Evolutionary conservation across 345 rosid genomes (phyloP).

Genomic region (Diplotaxis tenuifolia): DNA sequence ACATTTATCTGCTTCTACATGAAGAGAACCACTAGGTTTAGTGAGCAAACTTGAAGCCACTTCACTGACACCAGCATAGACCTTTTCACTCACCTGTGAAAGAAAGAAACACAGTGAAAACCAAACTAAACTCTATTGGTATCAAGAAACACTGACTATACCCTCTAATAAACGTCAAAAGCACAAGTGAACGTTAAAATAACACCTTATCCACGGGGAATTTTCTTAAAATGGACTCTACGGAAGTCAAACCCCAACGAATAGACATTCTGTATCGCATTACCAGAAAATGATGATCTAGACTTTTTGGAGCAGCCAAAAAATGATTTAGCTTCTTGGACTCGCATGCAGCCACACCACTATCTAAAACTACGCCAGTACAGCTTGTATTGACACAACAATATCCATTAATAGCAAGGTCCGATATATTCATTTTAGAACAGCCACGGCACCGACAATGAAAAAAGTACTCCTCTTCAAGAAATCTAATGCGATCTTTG

Average conservation of each 20-base stretch:
- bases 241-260: neutral
- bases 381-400: conserved; percentile 54
- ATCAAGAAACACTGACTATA: neutral
- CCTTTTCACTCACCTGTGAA: conserved; percentile 40
- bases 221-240: neutral
- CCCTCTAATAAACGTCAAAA: neutral
- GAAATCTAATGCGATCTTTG: conserved; percentile 63
- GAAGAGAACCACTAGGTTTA: conserved; percentile 27
- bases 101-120: conserved; percentile 13
- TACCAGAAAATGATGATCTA: conserved; percentile 48
- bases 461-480: conserved; percentile 72
- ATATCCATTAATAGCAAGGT: conserved; percentile 68
- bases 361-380: conserved; percentile 65
- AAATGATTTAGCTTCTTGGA: conserved; percentile 40
- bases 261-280: conserved; percentile 5
- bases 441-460: conserved; percentile 68
- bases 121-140: neutral
- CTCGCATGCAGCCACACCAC: conserved; percentile 35
- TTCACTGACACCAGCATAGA: conserved; percentile 30
- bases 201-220: neutral
- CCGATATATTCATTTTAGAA: conserved; percentile 56
- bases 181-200: neutral
- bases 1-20: conserved; percentile 49
- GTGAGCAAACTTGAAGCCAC: conserved; percentile 38
- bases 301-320: conserved; percentile 20